Evolutionary conservation across 176 grass and related monocot genomes (phyloP).

Genomic region (Guadua angustifolia): DNA sequence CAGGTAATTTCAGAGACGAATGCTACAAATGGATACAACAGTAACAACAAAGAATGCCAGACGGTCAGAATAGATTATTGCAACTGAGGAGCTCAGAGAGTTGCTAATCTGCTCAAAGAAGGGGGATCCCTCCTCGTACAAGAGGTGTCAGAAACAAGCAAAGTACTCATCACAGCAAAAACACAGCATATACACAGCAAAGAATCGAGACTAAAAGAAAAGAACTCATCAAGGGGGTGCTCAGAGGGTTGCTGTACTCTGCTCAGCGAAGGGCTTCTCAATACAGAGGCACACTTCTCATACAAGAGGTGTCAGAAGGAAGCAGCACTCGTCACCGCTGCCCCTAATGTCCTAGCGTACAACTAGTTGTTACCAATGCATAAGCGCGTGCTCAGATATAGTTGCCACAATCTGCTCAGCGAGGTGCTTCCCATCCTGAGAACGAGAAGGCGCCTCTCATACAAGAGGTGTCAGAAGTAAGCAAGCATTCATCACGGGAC

Average conservation of each 20-base stretch:
- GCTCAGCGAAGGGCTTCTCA: slow-evolving; percentile 57
- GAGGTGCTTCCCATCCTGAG: slow-evolving; percentile 29
- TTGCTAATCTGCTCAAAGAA: slow-evolving; percentile 79
- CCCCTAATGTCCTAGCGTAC: too few species aligned
- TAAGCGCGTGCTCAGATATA: slow-evolving; percentile 7
- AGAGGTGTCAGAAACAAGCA: slow-evolving; percentile 70
- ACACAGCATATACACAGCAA: background rate
- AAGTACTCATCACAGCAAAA: slow-evolving; percentile 48
- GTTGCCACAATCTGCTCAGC: slow-evolving; percentile 52
- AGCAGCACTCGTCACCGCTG: slow-evolving; percentile 3
- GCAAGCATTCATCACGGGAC: slow-evolving; percentile 33
- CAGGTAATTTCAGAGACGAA: background rate
- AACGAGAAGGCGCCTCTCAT: slow-evolving; percentile 46
- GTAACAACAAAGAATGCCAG: background rate
- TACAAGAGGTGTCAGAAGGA: slow-evolving; percentile 81
- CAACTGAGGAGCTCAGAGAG: slow-evolving; percentile 54
- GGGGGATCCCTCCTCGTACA: slow-evolving; percentile 67
- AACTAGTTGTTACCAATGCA: background rate
- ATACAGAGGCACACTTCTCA: slow-evolving; percentile 45
- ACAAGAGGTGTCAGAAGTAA: slow-evolving; percentile 71
- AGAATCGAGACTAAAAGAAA: background rate
- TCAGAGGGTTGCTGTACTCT: slow-evolving; percentile 58
- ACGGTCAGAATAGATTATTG: background rate
- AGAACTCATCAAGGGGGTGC: background rate
- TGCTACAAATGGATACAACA: background rate